Conservation (phyloP, 805 yeast genomes). For the Starmerella bombicola region DNA sequence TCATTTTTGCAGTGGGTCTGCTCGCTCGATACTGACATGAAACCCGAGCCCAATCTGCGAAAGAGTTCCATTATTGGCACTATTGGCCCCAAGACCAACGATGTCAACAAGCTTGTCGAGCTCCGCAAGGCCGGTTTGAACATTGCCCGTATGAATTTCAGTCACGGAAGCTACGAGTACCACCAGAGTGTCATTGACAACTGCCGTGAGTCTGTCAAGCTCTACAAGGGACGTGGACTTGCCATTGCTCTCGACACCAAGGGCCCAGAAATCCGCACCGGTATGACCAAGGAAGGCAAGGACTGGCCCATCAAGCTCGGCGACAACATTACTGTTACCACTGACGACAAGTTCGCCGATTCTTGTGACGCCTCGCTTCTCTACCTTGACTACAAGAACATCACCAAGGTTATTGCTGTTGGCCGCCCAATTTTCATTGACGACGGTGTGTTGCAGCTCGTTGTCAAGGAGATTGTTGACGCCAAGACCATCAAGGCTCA, state of each 20-base stretch:
- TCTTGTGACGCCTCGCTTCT: constrained; percentile 65
- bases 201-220: constrained; percentile 83
- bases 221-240: constrained; percentile 89
- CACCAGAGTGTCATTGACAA: constrained; percentile 95
- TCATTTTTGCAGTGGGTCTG: constrained; percentile 66
- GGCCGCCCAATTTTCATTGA: constrained; percentile 92
- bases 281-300: constrained; percentile 66
- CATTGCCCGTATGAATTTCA: constrained; percentile 97
- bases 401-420: constrained; percentile 76
- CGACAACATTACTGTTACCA: constrained; percentile 88
- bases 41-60: constrained; percentile 71
- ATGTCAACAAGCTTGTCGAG: constrained; percentile 66
- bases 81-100: constrained; percentile 96
- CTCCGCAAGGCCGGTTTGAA: constrained; percentile 95
- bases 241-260: constrained; percentile 98
- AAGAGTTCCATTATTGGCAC: constrained; percentile 97
- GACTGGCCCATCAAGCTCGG: constrained; percentile 76
- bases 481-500: constrained; percentile 69
- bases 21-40: constrained; percentile 54
- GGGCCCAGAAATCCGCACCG: constrained; percentile 99
- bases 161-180: constrained; percentile 96
- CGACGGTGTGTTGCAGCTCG: constrained; percentile 94
- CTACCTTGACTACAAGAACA: constrained; percentile 91
- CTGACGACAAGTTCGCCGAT: constrained; percentile 67
- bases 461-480: constrained; percentile 75